Evolutionary conservation across 495 filamentous ascomycete species (phyloP).

Genomic region (Tricharina praecox): DNA sequence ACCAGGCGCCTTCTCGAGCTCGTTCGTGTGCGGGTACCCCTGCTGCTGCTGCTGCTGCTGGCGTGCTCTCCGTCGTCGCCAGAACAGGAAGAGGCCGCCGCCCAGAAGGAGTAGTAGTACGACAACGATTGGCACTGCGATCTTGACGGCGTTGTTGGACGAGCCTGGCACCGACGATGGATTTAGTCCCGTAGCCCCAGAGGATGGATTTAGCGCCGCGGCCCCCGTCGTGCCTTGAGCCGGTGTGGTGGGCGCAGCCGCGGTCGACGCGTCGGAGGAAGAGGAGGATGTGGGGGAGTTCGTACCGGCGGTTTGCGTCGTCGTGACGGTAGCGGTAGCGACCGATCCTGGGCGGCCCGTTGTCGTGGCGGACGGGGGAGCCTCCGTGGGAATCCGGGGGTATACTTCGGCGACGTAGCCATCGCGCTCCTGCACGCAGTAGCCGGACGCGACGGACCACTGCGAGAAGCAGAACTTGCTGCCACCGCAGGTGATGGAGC

Average conservation of each 20-base stretch:
- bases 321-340: too few relatives aligned
- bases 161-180: not conserved
- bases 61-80: not conserved
- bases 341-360: too few relatives aligned
- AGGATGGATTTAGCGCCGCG: too few relatives aligned
- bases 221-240: too few relatives aligned
- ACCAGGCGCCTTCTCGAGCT: not conserved
- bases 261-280: too few relatives aligned
- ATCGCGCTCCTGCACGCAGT: not conserved
- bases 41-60: not conserved
- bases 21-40: too few relatives aligned
- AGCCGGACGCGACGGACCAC: not conserved
- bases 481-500: not conserved
- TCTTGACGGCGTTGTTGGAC: not conserved
- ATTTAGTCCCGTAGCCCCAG: too few relatives aligned
- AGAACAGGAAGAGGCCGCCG: not conserved
- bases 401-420: not conserved
- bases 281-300: too few relatives aligned
- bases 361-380: not conserved
- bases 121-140: not conserved
- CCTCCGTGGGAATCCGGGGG: not conserved
- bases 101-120: not conserved
- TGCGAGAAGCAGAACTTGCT: not conserved
- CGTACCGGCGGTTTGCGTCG: too few relatives aligned
- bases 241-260: not conserved